Conservation (phyloP, 176 grass and related monocot species). For the Juncus inflexus region DNA sequence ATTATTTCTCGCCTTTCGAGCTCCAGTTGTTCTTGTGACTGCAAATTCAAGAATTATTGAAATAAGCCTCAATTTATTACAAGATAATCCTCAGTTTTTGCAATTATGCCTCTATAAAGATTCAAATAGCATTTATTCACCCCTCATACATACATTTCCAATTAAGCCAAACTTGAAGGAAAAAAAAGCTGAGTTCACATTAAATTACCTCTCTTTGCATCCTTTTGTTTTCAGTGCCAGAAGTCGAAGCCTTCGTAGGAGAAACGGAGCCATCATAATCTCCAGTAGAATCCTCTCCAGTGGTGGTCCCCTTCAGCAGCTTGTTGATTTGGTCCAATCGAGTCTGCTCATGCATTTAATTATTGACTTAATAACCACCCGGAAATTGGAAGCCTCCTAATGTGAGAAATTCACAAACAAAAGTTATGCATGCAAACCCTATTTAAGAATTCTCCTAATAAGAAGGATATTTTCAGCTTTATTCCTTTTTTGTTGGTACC, state of each 20-base stretch:
- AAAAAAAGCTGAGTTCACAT: neutral
- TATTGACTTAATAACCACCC: slow-evolving; percentile 69
- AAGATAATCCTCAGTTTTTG: no score
- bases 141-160: no score
- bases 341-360: slow-evolving; percentile 74
- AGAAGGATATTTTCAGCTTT: no score
- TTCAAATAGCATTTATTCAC: no score
- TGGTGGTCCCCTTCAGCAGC: slow-evolving; percentile 43
- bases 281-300: slow-evolving; percentile 28
- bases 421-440: slow-evolving; percentile 23
- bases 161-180: no score
- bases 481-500: no score
- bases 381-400: slow-evolving; percentile 55
- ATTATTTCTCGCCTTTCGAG: slow-evolving; percentile 82
- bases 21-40: slow-evolving; percentile 52
- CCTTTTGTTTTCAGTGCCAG: slow-evolving; percentile 28
- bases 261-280: slow-evolving; percentile 41
- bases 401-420: slow-evolving; percentile 51
- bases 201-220: slow-evolving; percentile 57
- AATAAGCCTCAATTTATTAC: no score
- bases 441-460: no score
- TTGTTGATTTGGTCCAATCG: slow-evolving; percentile 85
- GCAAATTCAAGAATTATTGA: slow-evolving; percentile 12
- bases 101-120: neutral
- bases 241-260: slow-evolving; percentile 31